Base-by-base conservation (phyloP, 768 basidiomycete genomes). In the Lactifluus subvellereus region DNA sequence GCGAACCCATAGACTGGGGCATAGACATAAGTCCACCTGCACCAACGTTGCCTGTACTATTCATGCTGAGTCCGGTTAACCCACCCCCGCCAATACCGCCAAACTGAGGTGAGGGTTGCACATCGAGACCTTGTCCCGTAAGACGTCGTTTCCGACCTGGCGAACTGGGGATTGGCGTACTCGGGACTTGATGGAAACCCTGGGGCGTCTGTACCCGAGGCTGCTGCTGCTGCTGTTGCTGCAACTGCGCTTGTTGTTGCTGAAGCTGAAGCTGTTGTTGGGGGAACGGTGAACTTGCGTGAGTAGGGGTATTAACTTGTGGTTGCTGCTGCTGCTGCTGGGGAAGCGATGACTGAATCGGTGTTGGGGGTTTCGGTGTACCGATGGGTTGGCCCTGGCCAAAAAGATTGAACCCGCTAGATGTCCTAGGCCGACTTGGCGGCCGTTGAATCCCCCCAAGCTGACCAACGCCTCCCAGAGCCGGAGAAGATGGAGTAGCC, bases 311-410 rank as follows among this genome's bases (percentile, higher is more conserved):
- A 61, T 64, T 66, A 13, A 35, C 66, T 38, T 66, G 59, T n/a
- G 67, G 68, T n/a, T 64, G 70, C 35, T 66, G 69, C 3, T 69
- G 69, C 37, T 73, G 73, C 40, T 72, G 71, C 37, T 67, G 70
- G 8, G 74, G 68, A n/a, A 72, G 72, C 37, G 70, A 54, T 2
- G 71, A 69, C 43, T 73, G 71, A 42, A 72, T 71, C 50, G 69
- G 70, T 10, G 65, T 66, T 59, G 63, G 59, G 8, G 66, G 66
- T 57, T 69, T 53, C 50, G 60, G 59, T 45, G 57, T 59, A 32
- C 51, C 42, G 51, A 64, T 64, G 8, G 54, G 58, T 51, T 56
- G 63, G 40, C 60, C 66, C 64, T 65, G 67, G 32, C 57, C 66
- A 57, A 40, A 56, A 33, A 60, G 68, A 65, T 54, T 56, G 57